Base-by-base conservation (phyloP, 495 filamentous ascomycete species). In the Aspergillus taichungensis region DNA sequence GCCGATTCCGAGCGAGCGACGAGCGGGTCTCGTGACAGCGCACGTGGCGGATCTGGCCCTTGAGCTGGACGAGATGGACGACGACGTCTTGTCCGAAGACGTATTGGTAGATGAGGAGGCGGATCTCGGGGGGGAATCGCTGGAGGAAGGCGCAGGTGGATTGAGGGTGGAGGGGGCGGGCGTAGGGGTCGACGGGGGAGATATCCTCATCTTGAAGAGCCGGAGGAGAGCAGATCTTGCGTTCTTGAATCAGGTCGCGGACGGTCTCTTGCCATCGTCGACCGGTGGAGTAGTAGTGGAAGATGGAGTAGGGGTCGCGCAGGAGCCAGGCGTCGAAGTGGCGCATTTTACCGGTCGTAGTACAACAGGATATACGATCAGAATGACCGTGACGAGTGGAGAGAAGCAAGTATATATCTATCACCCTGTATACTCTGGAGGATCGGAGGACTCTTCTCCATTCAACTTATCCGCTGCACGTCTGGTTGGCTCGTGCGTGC, bases 81-180 rank as follows among this genome's bases (percentile, higher is more conserved):
- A 58, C 64, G 10, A 64, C 57, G 38, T 24, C 18, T 24, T 69
- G 57, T 50, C 64, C 64, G 45, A 78, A 71, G 51, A 76, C 69
- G 43, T 77, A 72, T 11, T 57, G 53, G 57, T 75, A 80, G 32
- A 80, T 79, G 42, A 76, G 67, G 24, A 75, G 56, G 10, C 78
- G 72, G 43, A 82, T 66, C 56, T 82, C 78, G 6, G 66, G 54
- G 1, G 78, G 78, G 0, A 77, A 57, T 34, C 51, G 54, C 29
- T 45, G 38, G 36, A 71, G 45, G 37, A 70, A 51, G 7, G 32
- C 14, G 29, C 55, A 53, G 24, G 49, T 13, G 9, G 42, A 11
- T 43, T 68, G 67, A 1, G 55, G 28, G 34, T 54, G 30, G 13
- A 60, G 53, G 13, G 55, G 42, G 7, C 45, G 56, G 30, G 41